Evolutionary conservation across 2,329 filamentous ascomycete species (phyloP).

Genomic region (Fusarium staphyleae): DNA sequence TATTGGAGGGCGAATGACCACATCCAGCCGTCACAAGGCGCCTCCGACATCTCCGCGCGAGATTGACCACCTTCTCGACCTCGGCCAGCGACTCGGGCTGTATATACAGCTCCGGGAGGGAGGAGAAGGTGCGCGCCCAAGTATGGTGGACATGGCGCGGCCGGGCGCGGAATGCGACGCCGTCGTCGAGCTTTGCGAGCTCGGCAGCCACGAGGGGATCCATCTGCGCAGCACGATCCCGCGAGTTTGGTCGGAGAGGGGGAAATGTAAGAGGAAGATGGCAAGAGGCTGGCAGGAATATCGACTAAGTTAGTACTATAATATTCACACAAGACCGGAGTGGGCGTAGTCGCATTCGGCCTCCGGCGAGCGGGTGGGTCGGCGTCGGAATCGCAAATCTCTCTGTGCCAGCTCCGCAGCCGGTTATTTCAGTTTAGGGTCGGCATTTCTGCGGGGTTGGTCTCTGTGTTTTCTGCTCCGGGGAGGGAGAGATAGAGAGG

Average conservation of each 20-base stretch:
- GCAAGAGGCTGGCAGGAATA: slow-evolving; percentile 10
- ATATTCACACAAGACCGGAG: slow-evolving; percentile 31
- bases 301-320: not conserved
- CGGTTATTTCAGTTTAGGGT: not conserved
- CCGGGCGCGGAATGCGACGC: slow-evolving; percentile 77
- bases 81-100: slow-evolving; percentile 81
- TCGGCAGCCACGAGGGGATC: slow-evolving; percentile 49
- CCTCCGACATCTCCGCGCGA: slow-evolving; percentile 81
- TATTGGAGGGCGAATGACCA: slow-evolving; percentile 87
- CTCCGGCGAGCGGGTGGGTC: slow-evolving; percentile 23
- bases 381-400: slow-evolving; percentile 22
- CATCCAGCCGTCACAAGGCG: slow-evolving; percentile 88
- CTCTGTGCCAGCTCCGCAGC: slow-evolving; percentile 1
- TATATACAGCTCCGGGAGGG: slow-evolving; percentile 88
- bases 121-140: slow-evolving; percentile 94
- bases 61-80: slow-evolving; percentile 80
- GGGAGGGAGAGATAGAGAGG: not conserved
- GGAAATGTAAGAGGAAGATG: not conserved
- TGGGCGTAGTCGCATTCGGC: slow-evolving; percentile 33
- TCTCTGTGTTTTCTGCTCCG: not conserved
- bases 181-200: slow-evolving; percentile 45
- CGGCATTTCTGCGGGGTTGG: not conserved
- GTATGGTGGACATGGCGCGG: slow-evolving; percentile 81
- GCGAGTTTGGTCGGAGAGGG: too few species aligned
- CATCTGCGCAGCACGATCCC: slow-evolving; percentile 39